phyloP scores from a whole-genome alignment of 208 protist species.

The Acanthamoeba polyphaga region DNA sequence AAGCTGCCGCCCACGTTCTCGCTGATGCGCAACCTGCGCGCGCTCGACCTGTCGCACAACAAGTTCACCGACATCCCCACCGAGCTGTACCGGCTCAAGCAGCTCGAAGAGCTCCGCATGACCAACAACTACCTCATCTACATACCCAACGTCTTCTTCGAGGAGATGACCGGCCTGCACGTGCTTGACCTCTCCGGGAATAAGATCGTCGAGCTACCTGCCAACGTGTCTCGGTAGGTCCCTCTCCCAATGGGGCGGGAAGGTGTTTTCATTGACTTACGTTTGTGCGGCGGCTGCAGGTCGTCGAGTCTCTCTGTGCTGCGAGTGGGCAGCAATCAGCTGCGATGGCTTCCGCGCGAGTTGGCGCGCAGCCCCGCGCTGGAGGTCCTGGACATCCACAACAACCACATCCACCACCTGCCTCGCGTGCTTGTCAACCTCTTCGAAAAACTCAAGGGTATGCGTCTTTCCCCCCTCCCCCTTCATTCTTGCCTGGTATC shows the following conservation, averaged over 20 bases:
- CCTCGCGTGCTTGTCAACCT: not conserved
- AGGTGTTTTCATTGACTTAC: not conserved
- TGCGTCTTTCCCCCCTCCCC: too few species aligned
- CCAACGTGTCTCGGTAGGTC: not conserved
- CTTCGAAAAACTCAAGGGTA: slow-evolving; percentile 7
- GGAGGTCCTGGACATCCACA: slow-evolving; percentile 20
- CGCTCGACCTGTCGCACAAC: slow-evolving; percentile 58
- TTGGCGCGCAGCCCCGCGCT: not conserved
- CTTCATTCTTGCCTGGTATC: not conserved
- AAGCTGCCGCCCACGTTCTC: slow-evolving; percentile 35
- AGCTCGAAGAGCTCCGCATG: slow-evolving; percentile 51
- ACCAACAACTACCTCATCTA: slow-evolving; percentile 47
- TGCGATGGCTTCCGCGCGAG: slow-evolving; percentile 14
- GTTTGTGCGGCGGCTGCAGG: not conserved
- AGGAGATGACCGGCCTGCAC: slow-evolving; percentile 14
- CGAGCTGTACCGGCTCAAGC: slow-evolving; percentile 37
- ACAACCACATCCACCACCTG: slow-evolving; percentile 44
- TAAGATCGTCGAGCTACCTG: slow-evolving; percentile 42
- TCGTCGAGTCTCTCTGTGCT: not conserved
- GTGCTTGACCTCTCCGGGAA: not conserved
- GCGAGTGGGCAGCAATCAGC: slow-evolving; percentile 22
- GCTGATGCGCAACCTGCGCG: slow-evolving; percentile 26
- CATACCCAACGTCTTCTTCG: slow-evolving; percentile 58
- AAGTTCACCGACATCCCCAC: slow-evolving; percentile 11
- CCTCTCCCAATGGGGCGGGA: too few species aligned